Evolutionary conservation across 106 monocot genomes (phyloP), one percentile per base, ranked within the genome.

Genomic region (Apostasia ramifera): DNA sequence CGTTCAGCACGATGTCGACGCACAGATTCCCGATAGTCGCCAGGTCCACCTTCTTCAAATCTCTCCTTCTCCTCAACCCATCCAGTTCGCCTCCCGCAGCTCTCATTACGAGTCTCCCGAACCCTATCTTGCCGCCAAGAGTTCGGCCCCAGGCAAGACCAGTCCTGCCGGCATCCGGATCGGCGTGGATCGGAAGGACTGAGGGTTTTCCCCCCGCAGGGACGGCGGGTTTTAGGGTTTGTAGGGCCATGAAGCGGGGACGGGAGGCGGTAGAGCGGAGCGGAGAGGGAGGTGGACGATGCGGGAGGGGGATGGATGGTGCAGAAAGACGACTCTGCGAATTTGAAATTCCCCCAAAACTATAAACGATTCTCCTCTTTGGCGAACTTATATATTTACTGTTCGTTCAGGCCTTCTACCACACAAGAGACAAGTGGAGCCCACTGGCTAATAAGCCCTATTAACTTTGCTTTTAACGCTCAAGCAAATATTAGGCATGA

Each of bases 21-120:
- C 91, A 91, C 2, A 95, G 81, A 65, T 95, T 95, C 61, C 95
- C 92, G 13, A 95, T 80, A 26, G 95, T 93, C 48, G 93, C 86
- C 73, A 93, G 57, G 65, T 90, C 93, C 39, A 64, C 80, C 2
- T 50, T 72, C 80, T 85, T 90, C 59, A 6, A 2, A 0, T 3
- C 39, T 52, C 48, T n/a, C 47, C 14, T 14, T 48, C 47, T 65
- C 48, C 65, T 65, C 2, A 44, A 8, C 3, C 48, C 65, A 26
- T 65, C 48, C 11, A 14, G 6, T 26, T 47, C 65, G 26, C 65
- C 65, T 47, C 47, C 48, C 15, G 6, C n/a, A 37, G 48, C 65
- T 65, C 65, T 47, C 37, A 48, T 9, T 5, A 38, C 8, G 46
- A 65, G 26, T 46, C 48, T 49, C 5, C 48, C 15, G 11, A 65